phyloP scores from a whole-genome alignment of 2,329 filamentous ascomycete genomes.

The Aspergillus melleus region DNA sequence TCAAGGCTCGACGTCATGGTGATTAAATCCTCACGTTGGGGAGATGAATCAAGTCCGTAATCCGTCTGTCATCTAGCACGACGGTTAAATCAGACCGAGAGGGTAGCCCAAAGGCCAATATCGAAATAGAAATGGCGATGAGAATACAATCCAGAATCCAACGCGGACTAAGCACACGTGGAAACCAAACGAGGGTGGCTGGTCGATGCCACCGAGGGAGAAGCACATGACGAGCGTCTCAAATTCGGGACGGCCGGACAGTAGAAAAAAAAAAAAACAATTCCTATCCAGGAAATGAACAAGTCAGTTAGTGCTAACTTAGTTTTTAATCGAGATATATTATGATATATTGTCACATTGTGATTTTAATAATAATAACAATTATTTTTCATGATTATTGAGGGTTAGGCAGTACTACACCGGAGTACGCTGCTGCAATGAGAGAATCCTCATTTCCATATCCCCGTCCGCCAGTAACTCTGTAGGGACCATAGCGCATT shows the following conservation, averaged over 20 bases:
- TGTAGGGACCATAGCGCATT: not conserved
- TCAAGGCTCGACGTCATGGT: not conserved
- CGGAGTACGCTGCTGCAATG: not conserved
- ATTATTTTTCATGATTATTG: too few relatives aligned
- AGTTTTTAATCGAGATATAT: not conserved
- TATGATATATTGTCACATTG: too few relatives aligned
- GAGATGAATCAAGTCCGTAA: too few relatives aligned
- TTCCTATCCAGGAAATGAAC: not conserved
- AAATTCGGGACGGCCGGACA: slow-evolving; percentile 26
- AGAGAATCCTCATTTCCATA: not conserved
- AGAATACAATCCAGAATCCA: slow-evolving; percentile 11
- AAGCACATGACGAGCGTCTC: slow-evolving; percentile 23
- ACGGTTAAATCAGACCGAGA: not conserved
- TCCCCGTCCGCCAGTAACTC: not conserved
- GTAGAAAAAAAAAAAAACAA: slow-evolving; percentile 2
- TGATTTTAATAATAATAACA: too few relatives aligned
- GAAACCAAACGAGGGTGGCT: slow-evolving; percentile 19
- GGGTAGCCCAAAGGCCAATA: too few relatives aligned
- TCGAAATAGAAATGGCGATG: not conserved
- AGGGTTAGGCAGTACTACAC: not conserved
- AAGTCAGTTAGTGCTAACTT: not conserved
- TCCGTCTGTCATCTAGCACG: not conserved
- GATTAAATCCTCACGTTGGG: not conserved
- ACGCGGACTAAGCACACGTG: slow-evolving; percentile 7
- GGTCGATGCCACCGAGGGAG: slow-evolving; percentile 11